Conservation (phyloP, 2,329 filamentous ascomycete species). For the Saccharata proteae region DNA sequence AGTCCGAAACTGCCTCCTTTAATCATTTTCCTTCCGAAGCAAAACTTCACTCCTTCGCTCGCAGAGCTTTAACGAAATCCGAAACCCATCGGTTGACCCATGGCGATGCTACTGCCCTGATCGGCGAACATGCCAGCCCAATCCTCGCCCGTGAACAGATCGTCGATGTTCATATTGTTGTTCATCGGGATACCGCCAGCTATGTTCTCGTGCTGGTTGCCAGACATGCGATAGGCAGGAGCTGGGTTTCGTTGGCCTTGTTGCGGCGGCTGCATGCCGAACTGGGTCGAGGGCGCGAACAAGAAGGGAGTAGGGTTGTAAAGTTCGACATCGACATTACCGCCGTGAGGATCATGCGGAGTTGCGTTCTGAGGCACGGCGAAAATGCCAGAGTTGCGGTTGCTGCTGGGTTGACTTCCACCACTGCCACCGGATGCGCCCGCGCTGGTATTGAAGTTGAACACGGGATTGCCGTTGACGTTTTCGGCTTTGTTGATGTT, state of each 20-base stretch:
- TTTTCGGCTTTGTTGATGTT: slow-evolving; percentile 6
- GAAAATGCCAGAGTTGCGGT: slow-evolving; percentile 5
- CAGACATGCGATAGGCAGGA: slow-evolving; percentile 9
- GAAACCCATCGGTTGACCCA: slow-evolving; percentile 7
- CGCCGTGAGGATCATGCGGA: slow-evolving; percentile 6
- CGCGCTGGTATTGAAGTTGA: not conserved
- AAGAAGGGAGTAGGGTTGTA: slow-evolving; percentile 6
- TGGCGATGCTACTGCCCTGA: slow-evolving; percentile 18
- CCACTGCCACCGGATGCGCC: slow-evolving; percentile 1
- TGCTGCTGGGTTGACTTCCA: not conserved
- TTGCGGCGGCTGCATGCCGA: slow-evolving; percentile 8
- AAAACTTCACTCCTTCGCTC: too few species aligned
- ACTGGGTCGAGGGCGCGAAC: not conserved
- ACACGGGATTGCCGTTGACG: not conserved
- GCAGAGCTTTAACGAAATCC: slow-evolving; percentile 5
- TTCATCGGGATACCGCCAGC: too few species aligned
- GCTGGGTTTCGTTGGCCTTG: slow-evolving; percentile 1
- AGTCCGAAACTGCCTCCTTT: too few species aligned
- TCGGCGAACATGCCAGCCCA: slow-evolving; percentile 28
- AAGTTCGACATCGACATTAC: slow-evolving; percentile 6
- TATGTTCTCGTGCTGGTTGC: too few species aligned
- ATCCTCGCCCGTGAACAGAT: slow-evolving; percentile 26
- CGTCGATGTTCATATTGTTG: slow-evolving; percentile 16
- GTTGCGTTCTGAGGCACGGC: slow-evolving; percentile 3
- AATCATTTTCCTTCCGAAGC: too few species aligned